A percentile compares a stretch with the other conserved stretches of the same genome.
These are phyloP conservation scores for Phoma herbarum DNA, from an alignment of 2,329 filamentous ascomycete species.

Conservation along the genomic window DNA sequence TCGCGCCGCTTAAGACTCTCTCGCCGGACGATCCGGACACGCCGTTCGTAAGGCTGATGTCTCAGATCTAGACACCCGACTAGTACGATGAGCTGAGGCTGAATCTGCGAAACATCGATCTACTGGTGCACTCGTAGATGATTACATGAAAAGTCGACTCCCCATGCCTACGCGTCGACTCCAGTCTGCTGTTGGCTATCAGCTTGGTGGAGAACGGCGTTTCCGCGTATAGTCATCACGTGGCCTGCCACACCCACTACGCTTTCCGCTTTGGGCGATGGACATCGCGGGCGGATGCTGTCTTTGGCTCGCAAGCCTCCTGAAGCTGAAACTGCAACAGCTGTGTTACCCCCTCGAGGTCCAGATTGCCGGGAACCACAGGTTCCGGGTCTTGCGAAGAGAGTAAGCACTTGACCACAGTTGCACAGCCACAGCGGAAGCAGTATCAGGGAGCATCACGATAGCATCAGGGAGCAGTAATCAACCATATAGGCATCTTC, in stretches of 20 bases:
- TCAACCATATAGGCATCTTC: not conserved
- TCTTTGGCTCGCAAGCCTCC: not conserved
- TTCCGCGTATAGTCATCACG: slow-evolving; percentile 15
- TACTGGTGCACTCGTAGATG: slow-evolving; percentile 1
- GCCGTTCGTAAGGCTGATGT: slow-evolving; percentile 23
- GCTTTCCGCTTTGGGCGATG: slow-evolving; percentile 4
- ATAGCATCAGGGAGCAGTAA: not conserved
- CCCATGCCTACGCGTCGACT: not conserved
- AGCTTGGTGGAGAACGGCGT: slow-evolving; percentile 10
- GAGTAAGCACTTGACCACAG: not conserved
- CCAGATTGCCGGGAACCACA: not conserved
- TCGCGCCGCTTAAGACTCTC: slow-evolving; percentile 8
- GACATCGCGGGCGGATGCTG: not conserved
- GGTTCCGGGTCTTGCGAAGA: not conserved
- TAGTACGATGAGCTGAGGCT: slow-evolving; percentile 18
- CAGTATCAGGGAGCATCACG: not conserved
- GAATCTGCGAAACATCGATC: slow-evolving; percentile 4
- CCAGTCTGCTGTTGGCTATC: not conserved
- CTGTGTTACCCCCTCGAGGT: not conserved
- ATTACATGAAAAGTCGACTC: not conserved
- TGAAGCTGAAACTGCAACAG: not conserved
- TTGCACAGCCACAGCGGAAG: not conserved
- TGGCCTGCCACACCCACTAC: slow-evolving; percentile 9
- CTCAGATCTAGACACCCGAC: slow-evolving; percentile 17
- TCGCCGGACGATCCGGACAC: slow-evolving; percentile 13